phyloP scores from a whole-genome alignment of 202 grass and related monocot species.

The Eragrostis tef region DNA sequence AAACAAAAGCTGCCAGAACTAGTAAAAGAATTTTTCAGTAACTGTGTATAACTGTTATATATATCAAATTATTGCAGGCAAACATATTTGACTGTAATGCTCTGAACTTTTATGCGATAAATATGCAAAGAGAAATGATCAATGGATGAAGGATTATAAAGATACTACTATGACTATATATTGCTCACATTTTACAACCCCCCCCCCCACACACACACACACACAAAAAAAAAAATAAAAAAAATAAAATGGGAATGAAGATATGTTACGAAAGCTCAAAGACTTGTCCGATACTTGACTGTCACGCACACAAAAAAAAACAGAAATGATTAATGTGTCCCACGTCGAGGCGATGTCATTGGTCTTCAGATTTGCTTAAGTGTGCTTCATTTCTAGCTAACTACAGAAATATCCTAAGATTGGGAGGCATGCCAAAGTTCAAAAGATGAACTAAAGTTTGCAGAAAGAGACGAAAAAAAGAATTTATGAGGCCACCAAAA shows the following conservation, averaged over 20 bases:
- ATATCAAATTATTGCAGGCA: constrained; percentile 30
- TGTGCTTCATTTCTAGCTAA: background rate
- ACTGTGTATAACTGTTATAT: background rate
- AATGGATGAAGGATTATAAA: background rate
- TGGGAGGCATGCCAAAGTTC: background rate
- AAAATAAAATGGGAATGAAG: no score
- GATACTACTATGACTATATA: background rate
- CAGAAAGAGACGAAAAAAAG: constrained; percentile 24
- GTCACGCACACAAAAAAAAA: background rate
- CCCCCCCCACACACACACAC: no score
- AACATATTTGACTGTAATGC: background rate
- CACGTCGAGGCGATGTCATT: background rate
- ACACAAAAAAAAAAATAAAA: background rate
- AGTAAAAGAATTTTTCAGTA: constrained; percentile 16
- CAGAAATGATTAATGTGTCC: background rate
- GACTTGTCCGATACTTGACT: background rate
- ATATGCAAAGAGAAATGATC: background rate
- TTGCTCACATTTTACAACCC: background rate
- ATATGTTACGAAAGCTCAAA: background rate
- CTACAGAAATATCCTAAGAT: background rate
- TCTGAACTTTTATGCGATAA: constrained; percentile 14
- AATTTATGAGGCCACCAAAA: constrained; percentile 25
- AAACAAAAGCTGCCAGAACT: constrained; percentile 18
- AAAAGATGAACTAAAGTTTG: constrained; percentile 14
- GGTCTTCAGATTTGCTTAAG: background rate